Evolutionary conservation across 2,329 filamentous ascomycete genomes (phyloP), one percentile per base, ranked within the genome.

Genomic region (Aureobasidium vineae): DNA sequence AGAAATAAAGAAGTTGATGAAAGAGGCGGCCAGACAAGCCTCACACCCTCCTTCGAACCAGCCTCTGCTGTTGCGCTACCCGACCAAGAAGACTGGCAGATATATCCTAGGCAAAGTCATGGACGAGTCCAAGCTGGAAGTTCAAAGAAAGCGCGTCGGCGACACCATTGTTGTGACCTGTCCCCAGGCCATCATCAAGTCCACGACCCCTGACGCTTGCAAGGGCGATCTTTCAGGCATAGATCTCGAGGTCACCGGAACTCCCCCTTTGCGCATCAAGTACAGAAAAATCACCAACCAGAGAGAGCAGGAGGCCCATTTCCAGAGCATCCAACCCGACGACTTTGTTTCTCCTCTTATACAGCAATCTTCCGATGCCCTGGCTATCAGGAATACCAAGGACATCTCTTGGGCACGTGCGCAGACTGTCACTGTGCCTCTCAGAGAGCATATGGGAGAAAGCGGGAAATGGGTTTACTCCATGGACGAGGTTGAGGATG

Each of bases 301-400:
- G 68, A 89, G 90, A 70, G 88, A 96, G 70, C 88, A 89, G 71
- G 91, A 90, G 68, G 92, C 93, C 71, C 92, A 94, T 69, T 94
- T 96, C 72, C 93, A 98, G 77, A 97, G 91, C 73, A 86, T 99
- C 52, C 93, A 97, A 72, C 93, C 95, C 0, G 92, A 97, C 57
- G 90, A 91, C 41, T 89, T 93, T 72, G 82, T 85, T 3, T 96
- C 92, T 1, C 92, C 92, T 1, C 81, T 96, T 41, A 79, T 90
- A n/a, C 83, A 86, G 52, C 81, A 84, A 57, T 82, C 80, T 31
- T 82, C 85, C 1, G 83, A 83, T 23, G 83, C 83, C 21, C 75
- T 92, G 49, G 80, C 89, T 49, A 78, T 83, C 15, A 84, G 79
- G 1, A 80, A 79, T 13, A 82, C 86, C 36, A 83, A 90, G 54